phyloP scores from a whole-genome alignment of 371 early-diverging fungal species.

The Dinochytrium kinnereticum region DNA sequence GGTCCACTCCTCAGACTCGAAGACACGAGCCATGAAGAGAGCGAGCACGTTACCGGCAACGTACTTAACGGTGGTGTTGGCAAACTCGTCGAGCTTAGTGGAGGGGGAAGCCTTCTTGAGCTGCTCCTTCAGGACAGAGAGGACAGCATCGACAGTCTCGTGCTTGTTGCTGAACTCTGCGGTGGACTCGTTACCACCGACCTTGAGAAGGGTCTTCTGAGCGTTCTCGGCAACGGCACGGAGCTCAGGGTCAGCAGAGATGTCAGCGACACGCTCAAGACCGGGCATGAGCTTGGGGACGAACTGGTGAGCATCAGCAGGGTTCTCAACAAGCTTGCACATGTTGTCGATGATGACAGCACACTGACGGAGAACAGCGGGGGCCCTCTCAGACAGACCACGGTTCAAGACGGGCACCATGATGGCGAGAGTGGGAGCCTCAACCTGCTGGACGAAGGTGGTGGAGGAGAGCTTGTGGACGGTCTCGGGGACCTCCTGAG shows the following conservation, averaged over 20 bases:
- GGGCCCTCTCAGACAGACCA: slow-evolving; percentile 62
- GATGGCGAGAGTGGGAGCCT: slow-evolving; percentile 79
- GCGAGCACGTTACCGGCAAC: slow-evolving; percentile 54
- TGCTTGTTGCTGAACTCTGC: slow-evolving; percentile 19
- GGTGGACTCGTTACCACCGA: slow-evolving; percentile 45
- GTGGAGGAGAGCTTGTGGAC: slow-evolving; percentile 79
- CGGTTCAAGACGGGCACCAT: slow-evolving; percentile 80
- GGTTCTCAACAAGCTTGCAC: slow-evolving; percentile 85
- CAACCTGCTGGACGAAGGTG: slow-evolving; percentile 82
- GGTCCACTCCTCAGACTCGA: slow-evolving; percentile 47
- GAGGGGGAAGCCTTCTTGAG: slow-evolving; percentile 35
- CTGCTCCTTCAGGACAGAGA: slow-evolving; percentile 42
- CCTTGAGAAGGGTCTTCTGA: slow-evolving; percentile 43
- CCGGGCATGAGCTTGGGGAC: slow-evolving; percentile 68
- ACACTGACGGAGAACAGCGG: slow-evolving; percentile 71
- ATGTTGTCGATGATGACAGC: slow-evolving; percentile 87
- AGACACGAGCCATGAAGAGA: slow-evolving; percentile 50
- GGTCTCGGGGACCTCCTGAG: slow-evolving; percentile 69
- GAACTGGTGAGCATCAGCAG: slow-evolving; percentile 80
- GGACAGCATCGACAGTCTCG: slow-evolving; percentile 49
- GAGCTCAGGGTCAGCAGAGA: slow-evolving; percentile 75
- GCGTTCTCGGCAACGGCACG: slow-evolving; percentile 47
- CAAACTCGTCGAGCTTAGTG: slow-evolving; percentile 37
- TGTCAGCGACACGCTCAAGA: slow-evolving; percentile 67
- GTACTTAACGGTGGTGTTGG: slow-evolving; percentile 48